phyloP scores from a whole-genome alignment of 2,329 filamentous ascomycete species.

The Aspergillus awamori region DNA sequence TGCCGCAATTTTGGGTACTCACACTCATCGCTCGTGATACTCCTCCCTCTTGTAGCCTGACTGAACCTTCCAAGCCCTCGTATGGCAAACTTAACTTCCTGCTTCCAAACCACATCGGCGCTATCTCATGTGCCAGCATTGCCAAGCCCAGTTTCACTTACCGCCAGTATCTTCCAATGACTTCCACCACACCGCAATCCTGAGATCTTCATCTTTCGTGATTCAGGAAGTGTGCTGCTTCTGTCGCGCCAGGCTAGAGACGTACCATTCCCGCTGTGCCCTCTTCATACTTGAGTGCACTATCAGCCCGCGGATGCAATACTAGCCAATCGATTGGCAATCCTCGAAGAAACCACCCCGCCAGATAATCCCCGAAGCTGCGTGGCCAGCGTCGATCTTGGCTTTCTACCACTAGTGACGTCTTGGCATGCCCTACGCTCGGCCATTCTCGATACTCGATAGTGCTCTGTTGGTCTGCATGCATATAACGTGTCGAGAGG shows the following conservation, averaged over 20 bases:
- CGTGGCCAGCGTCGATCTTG: background rate
- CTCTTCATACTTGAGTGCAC: too few relatives aligned
- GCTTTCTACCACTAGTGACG: background rate
- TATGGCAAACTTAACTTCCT: background rate
- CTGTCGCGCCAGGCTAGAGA: too few relatives aligned
- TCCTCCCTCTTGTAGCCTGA: background rate
- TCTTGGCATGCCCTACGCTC: slow-evolving; percentile 1
- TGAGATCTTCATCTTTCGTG: background rate
- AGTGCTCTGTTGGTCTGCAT: background rate
- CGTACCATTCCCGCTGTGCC: too few relatives aligned
- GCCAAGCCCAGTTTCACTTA: background rate
- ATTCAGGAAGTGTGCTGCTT: background rate
- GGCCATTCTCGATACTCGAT: background rate
- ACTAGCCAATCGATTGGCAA: background rate
- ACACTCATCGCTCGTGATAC: background rate
- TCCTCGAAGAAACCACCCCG: background rate
- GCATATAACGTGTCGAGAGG: background rate
- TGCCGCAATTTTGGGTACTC: background rate
- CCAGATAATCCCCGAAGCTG: slow-evolving; percentile 3
- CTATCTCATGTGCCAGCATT: background rate
- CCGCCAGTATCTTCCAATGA: background rate
- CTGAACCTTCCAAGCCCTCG: background rate
- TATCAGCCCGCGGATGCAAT: too few relatives aligned
- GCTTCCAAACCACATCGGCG: background rate
- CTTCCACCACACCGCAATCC: too few relatives aligned